A percentile compares a stretch with the other conserved stretches of the same genome.
phyloP scores from a whole-genome alignment of 306 rosid species.

The Parietaria judaica region DNA sequence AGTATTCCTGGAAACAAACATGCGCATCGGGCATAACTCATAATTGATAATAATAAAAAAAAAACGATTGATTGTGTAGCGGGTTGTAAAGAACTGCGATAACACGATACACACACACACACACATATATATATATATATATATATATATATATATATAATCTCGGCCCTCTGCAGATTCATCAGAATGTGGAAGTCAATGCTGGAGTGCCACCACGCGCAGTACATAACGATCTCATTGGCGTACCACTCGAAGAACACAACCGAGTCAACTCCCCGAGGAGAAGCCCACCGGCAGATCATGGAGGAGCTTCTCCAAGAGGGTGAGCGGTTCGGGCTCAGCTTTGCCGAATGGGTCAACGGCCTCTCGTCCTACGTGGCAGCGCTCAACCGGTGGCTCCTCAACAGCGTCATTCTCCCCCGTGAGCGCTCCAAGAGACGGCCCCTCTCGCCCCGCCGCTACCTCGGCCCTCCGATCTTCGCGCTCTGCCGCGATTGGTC shows the following conservation, averaged over 20 bases:
- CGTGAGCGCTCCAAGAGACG: slow-evolving; percentile 62
- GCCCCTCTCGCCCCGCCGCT: slow-evolving; percentile 86
- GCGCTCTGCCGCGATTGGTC: slow-evolving; percentile 80
- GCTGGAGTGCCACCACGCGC: slow-evolving; percentile 97
- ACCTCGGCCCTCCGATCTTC: slow-evolving; percentile 72
- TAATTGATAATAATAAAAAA: too few relatives aligned
- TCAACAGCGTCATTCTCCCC: slow-evolving; percentile 60
- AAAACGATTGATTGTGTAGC: too few relatives aligned
- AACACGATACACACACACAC: too few relatives aligned
- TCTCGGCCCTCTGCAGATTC: slow-evolving; percentile 38
- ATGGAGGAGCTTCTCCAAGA: slow-evolving; percentile 56
- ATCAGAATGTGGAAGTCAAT: slow-evolving; percentile 94
- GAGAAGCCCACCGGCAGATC: slow-evolving; percentile 47
- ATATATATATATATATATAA: too few relatives aligned
- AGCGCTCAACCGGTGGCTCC: slow-evolving; percentile 82
- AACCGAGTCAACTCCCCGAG: slow-evolving; percentile 41
- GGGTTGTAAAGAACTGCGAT: too few relatives aligned
- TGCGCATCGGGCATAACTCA: too few relatives aligned
- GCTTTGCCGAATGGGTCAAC: slow-evolving; percentile 93
- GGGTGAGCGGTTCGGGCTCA: slow-evolving; percentile 75
- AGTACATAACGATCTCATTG: slow-evolving; percentile 89
- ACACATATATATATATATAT: too few relatives aligned
- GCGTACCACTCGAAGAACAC: slow-evolving; percentile 77
- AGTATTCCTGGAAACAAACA: too few relatives aligned
- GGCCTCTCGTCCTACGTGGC: slow-evolving; percentile 78